Conservation (phyloP, 75 land plant species). For the Pinus tabuliformis region DNA sequence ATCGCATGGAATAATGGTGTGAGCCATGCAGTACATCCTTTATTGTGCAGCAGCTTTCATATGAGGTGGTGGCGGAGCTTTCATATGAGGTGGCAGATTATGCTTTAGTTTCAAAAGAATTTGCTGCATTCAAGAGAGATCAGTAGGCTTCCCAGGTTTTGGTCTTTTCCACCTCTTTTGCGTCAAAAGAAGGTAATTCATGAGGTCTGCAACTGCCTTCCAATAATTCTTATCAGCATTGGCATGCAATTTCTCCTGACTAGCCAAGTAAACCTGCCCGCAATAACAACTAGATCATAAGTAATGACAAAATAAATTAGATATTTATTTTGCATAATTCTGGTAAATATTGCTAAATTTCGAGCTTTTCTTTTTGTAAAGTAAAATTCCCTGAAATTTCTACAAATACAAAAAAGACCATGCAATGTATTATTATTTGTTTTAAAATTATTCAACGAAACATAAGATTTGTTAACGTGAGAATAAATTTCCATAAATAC, state of each 20-base stretch:
- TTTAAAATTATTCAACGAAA: too few relatives aligned
- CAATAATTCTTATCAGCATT: constrained; percentile 84
- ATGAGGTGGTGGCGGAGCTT: constrained; percentile 57
- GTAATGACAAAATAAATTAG: not conserved
- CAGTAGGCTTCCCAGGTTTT: constrained; percentile 85
- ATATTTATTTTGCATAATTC: too few relatives aligned
- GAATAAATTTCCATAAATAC: too few relatives aligned
- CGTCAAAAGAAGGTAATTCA: constrained; percentile 66
- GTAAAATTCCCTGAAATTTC: too few relatives aligned
- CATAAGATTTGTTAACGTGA: too few relatives aligned
- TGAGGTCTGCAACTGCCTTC: constrained; percentile 89
- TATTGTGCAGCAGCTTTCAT: not conserved
- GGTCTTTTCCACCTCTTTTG: constrained; percentile 66
- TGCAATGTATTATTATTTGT: too few relatives aligned
- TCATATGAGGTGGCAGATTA: constrained; percentile 67
- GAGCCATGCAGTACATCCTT: not conserved
- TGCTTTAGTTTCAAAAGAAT: constrained; percentile 80
- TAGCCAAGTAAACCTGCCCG: constrained; percentile 59
- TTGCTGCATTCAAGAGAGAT: constrained; percentile 73
- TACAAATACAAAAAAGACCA: too few relatives aligned
- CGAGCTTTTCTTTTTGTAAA: too few relatives aligned
- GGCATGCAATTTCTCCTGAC: constrained; percentile 77
- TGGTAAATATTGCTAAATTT: too few relatives aligned
- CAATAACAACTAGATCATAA: not conserved
- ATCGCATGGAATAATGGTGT: not conserved